phyloP scores from a whole-genome alignment of 331 rosid species.

The Malus hybrid region DNA sequence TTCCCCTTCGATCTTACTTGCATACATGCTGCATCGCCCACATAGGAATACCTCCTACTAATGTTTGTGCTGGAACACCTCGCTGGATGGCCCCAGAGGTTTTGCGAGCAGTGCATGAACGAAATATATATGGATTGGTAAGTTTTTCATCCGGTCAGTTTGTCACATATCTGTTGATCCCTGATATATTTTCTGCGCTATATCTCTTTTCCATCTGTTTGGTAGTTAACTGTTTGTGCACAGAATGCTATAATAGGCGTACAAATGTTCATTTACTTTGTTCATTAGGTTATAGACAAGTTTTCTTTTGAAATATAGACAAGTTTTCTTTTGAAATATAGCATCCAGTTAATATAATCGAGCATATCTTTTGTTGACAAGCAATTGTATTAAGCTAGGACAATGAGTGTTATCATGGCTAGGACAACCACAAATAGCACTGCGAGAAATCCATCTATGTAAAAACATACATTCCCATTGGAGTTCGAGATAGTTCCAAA shows the following conservation, averaged over 20 bases:
- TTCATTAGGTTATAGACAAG: not conserved
- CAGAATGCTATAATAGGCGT: not conserved
- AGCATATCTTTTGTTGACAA: not conserved
- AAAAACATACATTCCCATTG: not conserved
- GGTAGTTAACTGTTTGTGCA: not conserved
- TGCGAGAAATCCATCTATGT: not conserved
- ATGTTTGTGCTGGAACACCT: constrained; percentile 89
- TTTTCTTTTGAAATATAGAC: not conserved
- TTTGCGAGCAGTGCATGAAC: constrained; percentile 63
- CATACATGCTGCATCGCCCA: constrained; percentile 92
- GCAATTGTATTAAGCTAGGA: too few relatives aligned
- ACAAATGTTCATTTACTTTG: not conserved
- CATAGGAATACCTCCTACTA: constrained; percentile 68
- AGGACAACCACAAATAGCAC: not conserved
- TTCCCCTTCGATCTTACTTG: constrained; percentile 69
- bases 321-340: not conserved
- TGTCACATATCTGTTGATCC: not conserved
- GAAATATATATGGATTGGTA: constrained; percentile 70
- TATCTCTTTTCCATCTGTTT: not conserved
- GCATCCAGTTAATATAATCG: not conserved
- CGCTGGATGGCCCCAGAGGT: constrained; percentile 99
- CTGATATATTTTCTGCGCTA: not conserved
- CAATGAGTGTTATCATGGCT: not conserved
- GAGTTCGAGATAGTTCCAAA: not conserved
- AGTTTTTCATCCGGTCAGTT: constrained; percentile 6